These are phyloP conservation scores for Calendula officinalis DNA, from an alignment of 129 eudicot species.

Conservation along the genomic window DNA sequence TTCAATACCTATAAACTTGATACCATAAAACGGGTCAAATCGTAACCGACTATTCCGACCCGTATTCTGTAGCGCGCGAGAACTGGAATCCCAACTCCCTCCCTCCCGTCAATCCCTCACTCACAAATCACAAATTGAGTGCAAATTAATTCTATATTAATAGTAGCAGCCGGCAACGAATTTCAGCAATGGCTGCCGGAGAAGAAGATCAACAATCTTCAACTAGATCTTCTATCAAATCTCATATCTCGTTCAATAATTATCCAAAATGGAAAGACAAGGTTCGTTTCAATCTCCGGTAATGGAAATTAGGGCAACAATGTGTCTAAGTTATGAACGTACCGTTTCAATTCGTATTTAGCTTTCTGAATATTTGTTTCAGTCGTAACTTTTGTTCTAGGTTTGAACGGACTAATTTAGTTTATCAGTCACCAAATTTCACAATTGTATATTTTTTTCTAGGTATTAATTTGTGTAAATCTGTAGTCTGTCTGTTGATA, in stretches of 20 bases:
- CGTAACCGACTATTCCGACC: not conserved
- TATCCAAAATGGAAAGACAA: constrained; percentile 62
- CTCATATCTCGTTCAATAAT: constrained; percentile 43
- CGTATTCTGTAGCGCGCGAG: constrained; percentile 32
- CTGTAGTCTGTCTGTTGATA: not conserved
- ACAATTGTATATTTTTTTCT: not conserved
- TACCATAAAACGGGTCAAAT: constrained; percentile 18
- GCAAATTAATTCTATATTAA: not conserved
- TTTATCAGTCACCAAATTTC: not conserved
- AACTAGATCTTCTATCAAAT: constrained; percentile 49
- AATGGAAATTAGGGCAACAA: not conserved
- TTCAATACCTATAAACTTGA: not conserved
- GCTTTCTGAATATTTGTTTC: constrained; percentile 5
- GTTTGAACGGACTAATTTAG: constrained; percentile 13
- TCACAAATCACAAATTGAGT: constrained; percentile 14
- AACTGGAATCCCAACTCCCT: constrained; percentile 21
- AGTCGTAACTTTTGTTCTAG: not conserved
- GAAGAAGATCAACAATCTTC: constrained; percentile 33
- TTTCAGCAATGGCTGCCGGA: constrained; percentile 45
- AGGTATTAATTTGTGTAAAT: constrained; percentile 3
- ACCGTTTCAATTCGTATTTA: not conserved
- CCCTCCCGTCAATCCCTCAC: constrained; percentile 23
- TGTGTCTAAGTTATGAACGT: not conserved
- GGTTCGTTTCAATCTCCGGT: constrained; percentile 35
- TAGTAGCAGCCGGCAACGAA: not conserved